A percentile compares a stretch with the other conserved stretches of the same genome.
Evolutionary conservation across 306 rosid species (phyloP).

Genomic region (Betula pendula): DNA sequence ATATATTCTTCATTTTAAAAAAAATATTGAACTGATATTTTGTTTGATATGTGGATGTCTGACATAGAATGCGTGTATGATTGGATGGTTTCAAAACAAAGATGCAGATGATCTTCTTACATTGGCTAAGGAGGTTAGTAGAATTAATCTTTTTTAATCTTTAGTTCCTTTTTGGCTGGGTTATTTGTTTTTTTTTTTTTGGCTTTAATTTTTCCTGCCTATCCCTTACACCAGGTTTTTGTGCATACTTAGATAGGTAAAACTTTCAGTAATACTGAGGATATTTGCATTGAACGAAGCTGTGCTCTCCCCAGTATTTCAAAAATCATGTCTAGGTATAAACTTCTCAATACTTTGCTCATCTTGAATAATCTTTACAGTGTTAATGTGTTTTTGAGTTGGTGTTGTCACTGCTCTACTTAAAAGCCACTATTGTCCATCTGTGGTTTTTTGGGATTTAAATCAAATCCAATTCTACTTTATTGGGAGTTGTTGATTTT

Average conservation of each 20-base stretch:
- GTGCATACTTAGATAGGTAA: neutral
- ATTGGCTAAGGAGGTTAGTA: conserved; percentile 3
- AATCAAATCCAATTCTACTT: too few species aligned
- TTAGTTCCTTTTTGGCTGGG: neutral
- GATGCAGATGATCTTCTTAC: conserved; percentile 1
- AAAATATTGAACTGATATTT: neutral
- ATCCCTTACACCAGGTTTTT: neutral
- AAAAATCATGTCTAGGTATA: conserved; percentile 8
- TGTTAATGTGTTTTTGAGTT: neutral
- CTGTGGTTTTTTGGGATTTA: neutral
- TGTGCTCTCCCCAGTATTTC: conserved; percentile 3
- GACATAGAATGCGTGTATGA: conserved; percentile 9
- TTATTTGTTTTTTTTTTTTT: neutral
- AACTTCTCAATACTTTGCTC: conserved; percentile 7
- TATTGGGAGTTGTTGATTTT: neutral
- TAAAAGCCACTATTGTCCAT: neutral
- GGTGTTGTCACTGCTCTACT: neutral
- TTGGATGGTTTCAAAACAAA: conserved; percentile 6
- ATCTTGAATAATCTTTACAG: neutral
- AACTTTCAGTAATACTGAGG: conserved; percentile 7
- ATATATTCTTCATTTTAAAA: neutral
- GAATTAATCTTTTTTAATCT: neutral
- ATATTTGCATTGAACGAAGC: neutral
- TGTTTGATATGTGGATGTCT: neutral
- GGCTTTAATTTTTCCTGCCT: neutral